Conservation (phyloP, 2,329 filamentous ascomycete genomes). For the Ophiosphaerella herpotricha region DNA sequence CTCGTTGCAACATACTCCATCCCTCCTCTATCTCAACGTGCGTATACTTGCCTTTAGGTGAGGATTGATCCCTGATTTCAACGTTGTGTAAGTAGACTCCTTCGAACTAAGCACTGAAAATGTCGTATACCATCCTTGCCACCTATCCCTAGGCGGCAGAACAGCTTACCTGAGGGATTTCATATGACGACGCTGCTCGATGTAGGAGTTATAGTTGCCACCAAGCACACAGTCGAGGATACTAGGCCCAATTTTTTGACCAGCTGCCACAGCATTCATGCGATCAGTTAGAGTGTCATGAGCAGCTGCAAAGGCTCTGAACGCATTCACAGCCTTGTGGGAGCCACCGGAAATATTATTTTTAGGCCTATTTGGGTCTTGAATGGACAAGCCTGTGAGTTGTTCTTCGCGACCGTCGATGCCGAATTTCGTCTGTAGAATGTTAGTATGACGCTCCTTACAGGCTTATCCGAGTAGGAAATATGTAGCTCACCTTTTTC, state of each 20-base stretch:
- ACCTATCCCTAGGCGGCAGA: slow-evolving; percentile 5
- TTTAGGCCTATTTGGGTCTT: slow-evolving; percentile 81
- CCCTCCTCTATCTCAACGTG: neutral
- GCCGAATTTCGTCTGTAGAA: slow-evolving; percentile 20
- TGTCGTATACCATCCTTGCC: neutral
- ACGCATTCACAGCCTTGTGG: slow-evolving; percentile 68
- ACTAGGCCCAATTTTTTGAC: slow-evolving; percentile 48
- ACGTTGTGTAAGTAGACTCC: too few species aligned
- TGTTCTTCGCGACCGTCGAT: slow-evolving; percentile 40
- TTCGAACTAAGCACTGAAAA: neutral
- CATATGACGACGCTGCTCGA: slow-evolving; percentile 68
- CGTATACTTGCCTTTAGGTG: too few species aligned
- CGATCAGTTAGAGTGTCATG: slow-evolving; percentile 50
- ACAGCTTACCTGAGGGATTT: slow-evolving; percentile 36
- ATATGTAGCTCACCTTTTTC: slow-evolving; percentile 66
- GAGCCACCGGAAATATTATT: slow-evolving; percentile 95
- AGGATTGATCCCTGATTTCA: too few species aligned
- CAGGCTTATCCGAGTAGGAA: neutral
- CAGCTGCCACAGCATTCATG: slow-evolving; percentile 51
- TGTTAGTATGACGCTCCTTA: slow-evolving; percentile 6
- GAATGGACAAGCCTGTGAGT: slow-evolving; percentile 74
- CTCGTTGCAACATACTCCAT: slow-evolving; percentile 1
- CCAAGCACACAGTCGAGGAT: slow-evolving; percentile 74
- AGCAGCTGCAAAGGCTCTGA: slow-evolving; percentile 67
- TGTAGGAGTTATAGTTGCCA: slow-evolving; percentile 79